Base-by-base conservation (phyloP, 2,329 filamentous ascomycete species). In the Cyanodermella asteris region DNA sequence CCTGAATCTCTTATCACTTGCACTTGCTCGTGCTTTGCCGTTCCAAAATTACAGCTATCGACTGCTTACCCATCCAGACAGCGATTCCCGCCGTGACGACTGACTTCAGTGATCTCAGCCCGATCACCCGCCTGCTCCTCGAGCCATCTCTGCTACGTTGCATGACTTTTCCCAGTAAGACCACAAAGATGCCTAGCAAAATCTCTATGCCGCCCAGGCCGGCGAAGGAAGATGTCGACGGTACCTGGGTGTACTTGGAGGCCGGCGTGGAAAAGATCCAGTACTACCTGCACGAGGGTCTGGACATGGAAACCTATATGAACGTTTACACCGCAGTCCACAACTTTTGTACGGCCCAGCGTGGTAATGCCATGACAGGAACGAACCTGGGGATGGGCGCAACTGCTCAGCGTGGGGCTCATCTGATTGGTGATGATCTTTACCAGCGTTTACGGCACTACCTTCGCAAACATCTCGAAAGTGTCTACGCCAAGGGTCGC, bases 321-420 rank as follows among this genome's bases (percentile, higher is more conserved):
- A 80, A 77, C 28, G 70, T 93, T 31, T 94, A 94, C 53, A 93
- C 84, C 26, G 81, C 82, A 32, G 87, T 97, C 24, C 87, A 97
- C 55, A 93, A 97, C 56, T 97, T 97, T 51, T 97, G 87, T 50
- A 97, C 87, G 28, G 91, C 87, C 13, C 87, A 94, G 49, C 94
- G n/a, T n/a, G n/a, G n/a, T n/a, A n/a, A n/a, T n/a, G n/a, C n/a
- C n/a, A n/a, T n/a, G n/a, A n/a, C n/a, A n/a, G n/a, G n/a, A n/a
- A n/a, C n/a, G n/a, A n/a, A n/a, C n/a, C n/a, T n/a, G n/a, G n/a
- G n/a, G n/a, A 56, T 40, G 46, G 43, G 49, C 35, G 50, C 59
- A 18, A 56, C 56, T 19, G 64, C 65, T 34, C 72, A 78, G 46
- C 61, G 74, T 34, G 81, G 81, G 49, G 87, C 87, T 10, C 84